phyloP scores from a whole-genome alignment of 805 yeast species.

The Vanderwaltozyma polyspora region DNA sequence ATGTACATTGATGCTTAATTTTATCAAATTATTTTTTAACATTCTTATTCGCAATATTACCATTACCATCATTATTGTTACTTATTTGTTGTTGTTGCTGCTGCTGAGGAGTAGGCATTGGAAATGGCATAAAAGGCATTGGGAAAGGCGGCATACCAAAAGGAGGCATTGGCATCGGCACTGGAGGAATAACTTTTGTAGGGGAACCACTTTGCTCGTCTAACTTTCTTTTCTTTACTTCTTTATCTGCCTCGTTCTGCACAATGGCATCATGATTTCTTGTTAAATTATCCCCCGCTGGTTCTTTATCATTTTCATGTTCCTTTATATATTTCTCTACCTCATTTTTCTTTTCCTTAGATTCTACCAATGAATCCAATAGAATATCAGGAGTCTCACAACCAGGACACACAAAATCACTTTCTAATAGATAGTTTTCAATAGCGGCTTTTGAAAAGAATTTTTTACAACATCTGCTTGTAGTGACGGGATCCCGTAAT shows the following conservation, averaged over 20 bases:
- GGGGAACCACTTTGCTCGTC: conserved; percentile 2
- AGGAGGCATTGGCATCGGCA: conserved; percentile 21
- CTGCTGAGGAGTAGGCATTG: conserved; percentile 1
- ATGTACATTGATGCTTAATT: too few relatives aligned
- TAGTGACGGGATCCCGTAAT: conserved; percentile 60
- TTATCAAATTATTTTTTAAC: too few relatives aligned
- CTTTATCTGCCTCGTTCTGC: conserved; percentile 3
- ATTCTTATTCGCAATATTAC: too few relatives aligned
- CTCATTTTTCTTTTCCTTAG: conserved; percentile 45
- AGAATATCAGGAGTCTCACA: conserved; percentile 66
- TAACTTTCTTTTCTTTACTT: conserved; percentile 6
- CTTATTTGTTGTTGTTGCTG: neutral
- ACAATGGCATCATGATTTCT: neutral
- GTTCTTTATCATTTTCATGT: conserved; percentile 17
- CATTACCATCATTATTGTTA: too few relatives aligned
- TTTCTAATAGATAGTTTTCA: conserved; percentile 58
- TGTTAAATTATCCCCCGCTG: conserved; percentile 5
- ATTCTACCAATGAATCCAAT: conserved; percentile 58
- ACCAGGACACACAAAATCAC: conserved; percentile 84
- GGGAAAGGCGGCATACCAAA: conserved; percentile 29
- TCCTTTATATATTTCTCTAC: conserved; percentile 41
- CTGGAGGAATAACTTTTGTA: conserved; percentile 6
- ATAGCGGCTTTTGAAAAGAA: conserved; percentile 49
- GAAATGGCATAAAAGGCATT: conserved; percentile 29
- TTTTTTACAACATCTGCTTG: conserved; percentile 64